Base-by-base conservation (phyloP, 2,329 filamentous ascomycete genomes). In the Trichothecium sympodiale region DNA sequence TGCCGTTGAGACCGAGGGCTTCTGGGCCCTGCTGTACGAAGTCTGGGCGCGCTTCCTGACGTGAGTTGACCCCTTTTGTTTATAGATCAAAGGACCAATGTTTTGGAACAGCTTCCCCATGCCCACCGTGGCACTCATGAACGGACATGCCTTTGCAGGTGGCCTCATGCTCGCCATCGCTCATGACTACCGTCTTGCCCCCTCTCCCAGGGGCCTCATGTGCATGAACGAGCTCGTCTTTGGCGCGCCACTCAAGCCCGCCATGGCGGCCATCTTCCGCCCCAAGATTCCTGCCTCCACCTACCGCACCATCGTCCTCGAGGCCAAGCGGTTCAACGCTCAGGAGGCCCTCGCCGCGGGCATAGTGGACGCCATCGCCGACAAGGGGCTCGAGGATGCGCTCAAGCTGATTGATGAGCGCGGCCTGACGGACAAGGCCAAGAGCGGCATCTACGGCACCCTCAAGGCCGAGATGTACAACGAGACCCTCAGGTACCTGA, bases 211-310 rank as follows among this genome's bases (percentile, higher is more conserved):
- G 15, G 85, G 84, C n/a, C 88, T 76, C 57, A 56, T 83, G 28
- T 89, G 84, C 57, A 62, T 91, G 45, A 89, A 89, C 56, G 84
- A 91, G 61, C 66, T 91, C 12, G 77, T 87, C 45, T 81, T 91
- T 42, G 83, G 84, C 35, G 79, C 80, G 2, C 74, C 80, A n/a
- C 69, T 91, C 26, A 72, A 77, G 44, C 69, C 83, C 3, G 68
- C 82, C 40, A 87, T 93, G 82, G 72, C 71, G 36, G 65, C 67
- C 33, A 73, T 91, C 43, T 89, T 91, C 62, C 69, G 82, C 12
- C 62, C 78, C 46, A 91, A 89, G 58, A 54, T 80, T 3, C 47
- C 67, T 0, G 55, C 67, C 8, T 55, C 66, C 1, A 65, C 68
- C 0, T 82, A 79, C 52, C 69, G 81, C 26, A 61, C 63, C 29